Evolutionary conservation across 257 asterid species (phyloP).

Genomic region (Verbena officinalis): DNA sequence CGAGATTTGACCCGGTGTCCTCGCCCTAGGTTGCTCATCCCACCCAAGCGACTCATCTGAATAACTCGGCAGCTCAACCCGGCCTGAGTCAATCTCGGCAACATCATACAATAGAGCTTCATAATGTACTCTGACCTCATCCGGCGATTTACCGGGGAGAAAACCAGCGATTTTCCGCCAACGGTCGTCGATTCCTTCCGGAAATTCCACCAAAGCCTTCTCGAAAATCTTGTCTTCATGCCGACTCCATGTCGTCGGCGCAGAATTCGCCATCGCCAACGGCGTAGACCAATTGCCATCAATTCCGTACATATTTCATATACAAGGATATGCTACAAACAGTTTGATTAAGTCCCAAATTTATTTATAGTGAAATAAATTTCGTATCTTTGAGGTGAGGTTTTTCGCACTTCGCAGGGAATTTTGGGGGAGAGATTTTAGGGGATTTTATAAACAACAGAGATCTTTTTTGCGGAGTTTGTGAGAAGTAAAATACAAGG

Average conservation of each 20-base stretch:
- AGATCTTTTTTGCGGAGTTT: not conserved
- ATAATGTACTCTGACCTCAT: constrained; percentile 58
- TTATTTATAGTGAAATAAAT: not conserved
- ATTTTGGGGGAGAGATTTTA: constrained; percentile 24
- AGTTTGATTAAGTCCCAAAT: not conserved
- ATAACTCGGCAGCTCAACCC: constrained; percentile 63
- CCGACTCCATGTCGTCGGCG: constrained; percentile 47
- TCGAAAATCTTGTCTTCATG: constrained; percentile 66
- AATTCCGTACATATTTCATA: constrained; percentile 25
- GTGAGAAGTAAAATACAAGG: constrained; percentile 14
- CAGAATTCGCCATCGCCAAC: constrained; percentile 32
- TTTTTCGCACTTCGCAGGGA: constrained; percentile 22
- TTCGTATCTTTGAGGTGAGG: not conserved
- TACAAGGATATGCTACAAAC: not conserved
- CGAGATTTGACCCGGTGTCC: constrained; percentile 54
- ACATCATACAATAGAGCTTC: constrained; percentile 58
- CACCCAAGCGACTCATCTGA: constrained; percentile 39
- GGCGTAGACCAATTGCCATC: constrained; percentile 19
- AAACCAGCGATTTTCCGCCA: constrained; percentile 59
- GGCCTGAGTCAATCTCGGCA: constrained; percentile 65
- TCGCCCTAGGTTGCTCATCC: constrained; percentile 39
- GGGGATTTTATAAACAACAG: constrained; percentile 25
- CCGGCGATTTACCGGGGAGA: constrained; percentile 51
- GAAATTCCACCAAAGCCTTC: constrained; percentile 53
- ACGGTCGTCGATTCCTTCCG: constrained; percentile 57